Base-by-base conservation (phyloP, 805 yeast genomes). In the Ogataea polymorpha region DNA sequence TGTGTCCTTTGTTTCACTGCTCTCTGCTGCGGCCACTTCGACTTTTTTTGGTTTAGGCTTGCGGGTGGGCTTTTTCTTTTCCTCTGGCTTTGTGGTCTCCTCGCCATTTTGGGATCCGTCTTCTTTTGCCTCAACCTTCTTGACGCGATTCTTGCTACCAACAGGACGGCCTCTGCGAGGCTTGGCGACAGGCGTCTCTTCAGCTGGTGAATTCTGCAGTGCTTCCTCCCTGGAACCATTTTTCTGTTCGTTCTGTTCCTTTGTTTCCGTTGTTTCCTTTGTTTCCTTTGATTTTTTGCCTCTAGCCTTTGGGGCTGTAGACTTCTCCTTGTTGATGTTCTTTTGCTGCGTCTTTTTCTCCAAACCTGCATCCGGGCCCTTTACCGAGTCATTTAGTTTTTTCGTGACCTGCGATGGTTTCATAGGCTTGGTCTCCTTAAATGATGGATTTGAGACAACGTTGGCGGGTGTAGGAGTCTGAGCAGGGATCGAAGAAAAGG, bases 161-260 rank as follows among this genome's bases (percentile, higher is more conserved):
- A 35, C 36, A 20, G 39, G 44, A 12, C 39, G 35, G 7, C 44
- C 39, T n/a, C 44, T 13, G 13, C 35, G 34, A 24, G 29, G 37
- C 15, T 34, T 35, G 9, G 33, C 53, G 6, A 63, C 55, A 1
- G 65, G 62, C 26, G 53, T 49, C 40, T 47, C 55, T 11, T 63
- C 65, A n/a, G 18, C 6, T 7, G 21, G 21, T 6, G 21, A 2
- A 17, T 1, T 6, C 9, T 14, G n/a, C 2, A 61, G 63, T 35
- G 39, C 47, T 23, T 62, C 56, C 26, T 58, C 54, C 6, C 23
- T 23, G 16, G 9, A 8, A 6, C 17, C 26, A 7, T 21, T 30
- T 7, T 7, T 14, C 30, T 30, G 20, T 11, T 23, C 21, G n/a
- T 9, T 14, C 12, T 29, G 17, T 16, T 14, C 21, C 20, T 29